Base-by-base conservation (phyloP, 1,284 basidiomycete species). In the Malassezia psittaci region DNA sequence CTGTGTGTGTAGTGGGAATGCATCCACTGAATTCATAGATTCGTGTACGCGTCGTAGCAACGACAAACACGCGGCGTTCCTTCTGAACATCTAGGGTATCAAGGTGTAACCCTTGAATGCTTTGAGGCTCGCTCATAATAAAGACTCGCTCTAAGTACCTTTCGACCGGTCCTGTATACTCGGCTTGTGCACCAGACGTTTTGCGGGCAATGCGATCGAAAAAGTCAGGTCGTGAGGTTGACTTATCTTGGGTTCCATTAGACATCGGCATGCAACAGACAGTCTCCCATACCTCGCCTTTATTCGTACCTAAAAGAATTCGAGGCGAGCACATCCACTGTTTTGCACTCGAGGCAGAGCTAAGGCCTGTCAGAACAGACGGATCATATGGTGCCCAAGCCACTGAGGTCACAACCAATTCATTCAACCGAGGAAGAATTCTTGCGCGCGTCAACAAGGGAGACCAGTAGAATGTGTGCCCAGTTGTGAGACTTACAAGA, bases 1-100 rank as follows among this genome's bases (percentile, higher is more conserved):
- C 47, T 6, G 49, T 43, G 21, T 16, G 85, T 45, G 85, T 3
- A 81, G 82, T 68, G 1, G 69, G 69, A 5, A 62, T 77, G 79
- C 44, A 66, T 0, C 89, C 91, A 50, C 85, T 80, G 59, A 91
- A 89, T 71, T 96, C 90, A 72, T 94, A 94, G 67, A 96, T 86
- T 54, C 91, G 81, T 5, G 87, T 86, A 29, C 84, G 82, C 1
- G 93, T 96, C 0, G 90, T 89, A 4, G 83, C 83, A 10, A 96
- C 79, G n/a, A 90, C 83, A 13, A 60, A 64, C 5, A 64, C 63
- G 15, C 13, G n/a, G 2, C 9, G 16, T 16, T 24, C 41, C 29
- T 15, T 15, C 24, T 45, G 43, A 19, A 54, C 57, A 41, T 50
- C n/a, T 58, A 1, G 37, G 16, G 34, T 62, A 64, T 13, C 57